Evolutionary conservation across 139 green algal species (phyloP).

Genomic region (Coccomyxa sp.): DNA sequence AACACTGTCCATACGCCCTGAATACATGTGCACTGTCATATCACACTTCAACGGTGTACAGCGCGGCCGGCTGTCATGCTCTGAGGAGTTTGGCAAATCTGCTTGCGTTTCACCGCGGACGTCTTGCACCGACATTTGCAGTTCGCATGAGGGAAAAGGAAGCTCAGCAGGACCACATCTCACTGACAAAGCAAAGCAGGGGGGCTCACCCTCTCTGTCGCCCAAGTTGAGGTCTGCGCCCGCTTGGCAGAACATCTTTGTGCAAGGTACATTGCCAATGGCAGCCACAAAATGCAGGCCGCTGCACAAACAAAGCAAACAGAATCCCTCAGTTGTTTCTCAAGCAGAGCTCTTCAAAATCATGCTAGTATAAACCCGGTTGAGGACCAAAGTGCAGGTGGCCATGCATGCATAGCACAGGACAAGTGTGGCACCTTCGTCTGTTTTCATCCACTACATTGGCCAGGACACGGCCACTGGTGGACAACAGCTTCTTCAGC

Average conservation of each 20-base stretch:
- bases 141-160: no score
- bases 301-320: slow-evolving; percentile 23
- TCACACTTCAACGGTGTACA: no score
- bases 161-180: no score
- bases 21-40: no score
- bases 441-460: slow-evolving; percentile 66
- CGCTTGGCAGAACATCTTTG: slow-evolving; percentile 52
- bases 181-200: no score
- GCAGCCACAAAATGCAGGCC: slow-evolving; percentile 81
- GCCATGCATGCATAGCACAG: not conserved
- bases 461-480: slow-evolving; percentile 50
- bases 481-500: slow-evolving; percentile 55
- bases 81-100: no score
- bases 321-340: no score
- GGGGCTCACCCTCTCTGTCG: slow-evolving; percentile 66
- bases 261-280: slow-evolving; percentile 51
- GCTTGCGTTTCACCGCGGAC: no score
- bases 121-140: no score
- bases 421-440: slow-evolving; percentile 41
- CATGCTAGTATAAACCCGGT: not conserved
- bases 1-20: no score
- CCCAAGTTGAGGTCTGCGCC: slow-evolving; percentile 70
- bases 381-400: not conserved
- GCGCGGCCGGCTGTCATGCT: no score
- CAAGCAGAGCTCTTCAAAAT: not conserved